These are phyloP conservation scores for Actinidia chinensis DNA, from an alignment of 179 eudicot species.

Conservation along the genomic window DNA sequence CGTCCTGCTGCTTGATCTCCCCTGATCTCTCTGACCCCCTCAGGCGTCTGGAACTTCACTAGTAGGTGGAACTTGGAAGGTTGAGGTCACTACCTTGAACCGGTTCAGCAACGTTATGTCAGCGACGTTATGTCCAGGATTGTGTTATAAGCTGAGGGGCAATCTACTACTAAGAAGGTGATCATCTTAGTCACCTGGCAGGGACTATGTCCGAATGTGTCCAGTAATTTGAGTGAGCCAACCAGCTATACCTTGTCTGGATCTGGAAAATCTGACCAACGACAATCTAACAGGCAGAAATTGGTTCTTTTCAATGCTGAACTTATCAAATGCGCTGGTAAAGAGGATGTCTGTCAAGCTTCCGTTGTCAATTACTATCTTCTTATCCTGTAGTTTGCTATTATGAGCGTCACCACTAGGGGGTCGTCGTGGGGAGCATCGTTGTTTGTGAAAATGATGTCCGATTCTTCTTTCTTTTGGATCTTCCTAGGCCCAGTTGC, in stretches of 20 bases:
- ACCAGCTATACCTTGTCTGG: fast-evolving
- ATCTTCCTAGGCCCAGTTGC: too few relatives aligned
- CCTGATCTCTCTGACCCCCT: too few relatives aligned
- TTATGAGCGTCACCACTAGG: neutral
- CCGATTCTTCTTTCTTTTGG: too few relatives aligned
- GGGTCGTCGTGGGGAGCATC: neutral
- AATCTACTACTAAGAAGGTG: neutral
- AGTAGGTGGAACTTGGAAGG: too few relatives aligned
- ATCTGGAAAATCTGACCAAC: neutral
- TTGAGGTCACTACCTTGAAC: too few relatives aligned
- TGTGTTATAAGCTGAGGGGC: neutral
- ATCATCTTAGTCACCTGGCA: neutral
- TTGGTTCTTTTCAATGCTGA: neutral
- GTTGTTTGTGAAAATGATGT: too few relatives aligned
- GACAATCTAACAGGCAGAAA: neutral
- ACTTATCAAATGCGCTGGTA: neutral
- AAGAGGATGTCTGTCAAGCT: neutral
- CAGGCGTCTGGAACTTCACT: too few relatives aligned
- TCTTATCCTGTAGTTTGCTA: neutral
- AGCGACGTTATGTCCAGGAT: too few relatives aligned
- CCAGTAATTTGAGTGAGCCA: too few relatives aligned
- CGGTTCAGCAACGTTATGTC: too few relatives aligned
- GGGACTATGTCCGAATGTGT: neutral
- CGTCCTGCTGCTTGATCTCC: too few relatives aligned
- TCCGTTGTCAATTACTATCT: neutral